Evolutionary conservation across 371 early-diverging fungal species (phyloP), one percentile per base, ranked within the genome.

Genomic region (Syncephalis fuscata): DNA sequence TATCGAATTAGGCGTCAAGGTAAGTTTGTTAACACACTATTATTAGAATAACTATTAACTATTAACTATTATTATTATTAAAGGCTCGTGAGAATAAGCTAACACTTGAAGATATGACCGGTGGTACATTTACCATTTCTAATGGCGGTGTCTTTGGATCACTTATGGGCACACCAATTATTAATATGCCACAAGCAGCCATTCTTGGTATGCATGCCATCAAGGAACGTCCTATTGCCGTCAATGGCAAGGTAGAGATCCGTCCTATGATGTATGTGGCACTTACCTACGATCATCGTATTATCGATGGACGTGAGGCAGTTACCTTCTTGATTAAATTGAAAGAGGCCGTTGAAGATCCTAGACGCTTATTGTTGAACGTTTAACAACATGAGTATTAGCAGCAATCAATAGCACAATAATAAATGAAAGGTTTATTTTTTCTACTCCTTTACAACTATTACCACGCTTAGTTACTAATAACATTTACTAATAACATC

Each of bases 241-340:
- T 96, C 44, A 76, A 92, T 53, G 97, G 95, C 65, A 80, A 93
- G 84, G 70, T 82, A 45, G 93, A 85, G 62, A 79, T 87, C 58
- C 87, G 95, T 48, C 97, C 97, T 32, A 94, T 97, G 94, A 97
- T 97, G 97, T 93, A 94, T 60, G 67, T 97, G 52, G 95, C 95
- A 20, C 73, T 97, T 40, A 92, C 97, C 44, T 97, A 97, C 60
- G 95, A 97, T 64, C 98, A 97, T 72, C 85, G 94, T 54, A 60
- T 97, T 51, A 85, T 97, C 61, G 97, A 97, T 62, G 97, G 97
- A 39, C 88, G 97, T 67, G 97, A 97, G 71, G 97, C 94, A 24
- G 89, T 90, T 39, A 91, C 93, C 40, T 97, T 94, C 85, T 73
- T 97, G 51, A 89, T 92, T 57, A 88, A 83, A 65, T 50, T 97